phyloP scores from a whole-genome alignment of 2,329 filamentous ascomycete species.

The Talaromyces pinophilus region DNA sequence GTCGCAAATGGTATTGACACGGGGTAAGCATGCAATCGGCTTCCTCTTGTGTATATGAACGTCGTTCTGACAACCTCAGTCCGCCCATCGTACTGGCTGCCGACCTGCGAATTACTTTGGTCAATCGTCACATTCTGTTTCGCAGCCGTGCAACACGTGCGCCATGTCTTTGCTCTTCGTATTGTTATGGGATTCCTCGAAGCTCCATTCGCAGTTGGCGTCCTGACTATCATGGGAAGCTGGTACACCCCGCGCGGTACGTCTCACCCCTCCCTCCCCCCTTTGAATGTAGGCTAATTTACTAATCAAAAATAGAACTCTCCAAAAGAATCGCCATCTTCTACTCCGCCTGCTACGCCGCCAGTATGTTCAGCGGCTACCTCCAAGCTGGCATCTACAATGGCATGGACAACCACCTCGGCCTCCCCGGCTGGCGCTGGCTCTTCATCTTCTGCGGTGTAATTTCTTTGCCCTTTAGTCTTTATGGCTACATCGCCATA shows the following conservation, averaged over 20 bases:
- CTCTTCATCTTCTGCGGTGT: conserved; percentile 37
- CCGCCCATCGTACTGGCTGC: conserved; percentile 28
- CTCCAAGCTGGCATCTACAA: conserved; percentile 29
- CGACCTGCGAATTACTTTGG: conserved; percentile 28
- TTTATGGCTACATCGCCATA: conserved; percentile 33
- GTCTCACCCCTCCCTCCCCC: neutral
- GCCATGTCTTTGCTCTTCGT: conserved; percentile 28
- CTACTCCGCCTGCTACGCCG: conserved; percentile 27
- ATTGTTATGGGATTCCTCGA: conserved; percentile 29
- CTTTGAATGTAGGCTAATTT: neutral
- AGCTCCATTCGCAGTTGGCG: conserved; percentile 27
- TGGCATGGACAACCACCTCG: conserved; percentile 24
- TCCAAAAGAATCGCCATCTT: conserved; percentile 32
- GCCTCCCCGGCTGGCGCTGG: conserved; percentile 34
- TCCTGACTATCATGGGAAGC: conserved; percentile 29
- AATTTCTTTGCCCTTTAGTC: conserved; percentile 33
- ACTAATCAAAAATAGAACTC: conserved; percentile 25
- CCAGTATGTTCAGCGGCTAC: conserved; percentile 30
- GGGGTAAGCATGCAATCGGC: neutral
- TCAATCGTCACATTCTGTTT: conserved; percentile 29
- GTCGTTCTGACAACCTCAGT: conserved; percentile 14
- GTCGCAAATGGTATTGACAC: conserved; percentile 20
- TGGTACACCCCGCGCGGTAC: conserved; percentile 24
- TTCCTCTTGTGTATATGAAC: too few species aligned
- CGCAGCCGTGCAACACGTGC: conserved; percentile 29